phyloP scores from a whole-genome alignment of 352 stramenopile genomes.

The Pythium volutum region DNA sequence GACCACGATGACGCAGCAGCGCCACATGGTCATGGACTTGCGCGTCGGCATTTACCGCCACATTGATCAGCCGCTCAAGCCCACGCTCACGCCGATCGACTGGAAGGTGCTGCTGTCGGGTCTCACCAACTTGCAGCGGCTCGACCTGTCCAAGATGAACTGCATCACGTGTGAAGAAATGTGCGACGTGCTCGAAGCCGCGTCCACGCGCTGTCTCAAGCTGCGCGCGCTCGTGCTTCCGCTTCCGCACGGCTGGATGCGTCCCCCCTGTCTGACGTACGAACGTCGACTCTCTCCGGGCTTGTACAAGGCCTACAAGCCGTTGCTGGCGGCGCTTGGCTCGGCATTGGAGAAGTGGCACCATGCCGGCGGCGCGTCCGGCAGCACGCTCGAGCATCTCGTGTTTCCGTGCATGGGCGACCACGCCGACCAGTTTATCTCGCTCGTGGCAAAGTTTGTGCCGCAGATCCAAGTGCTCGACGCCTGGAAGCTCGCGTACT shows the following conservation, averaged over 20 bases:
- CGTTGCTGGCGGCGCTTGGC: slow-evolving; percentile 29
- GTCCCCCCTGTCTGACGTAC: slow-evolving; percentile 24
- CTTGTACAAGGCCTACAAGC: slow-evolving; percentile 26
- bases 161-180: slow-evolving; percentile 45
- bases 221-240: slow-evolving; percentile 43
- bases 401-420: slow-evolving; percentile 35
- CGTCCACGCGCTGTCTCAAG: slow-evolving; percentile 39
- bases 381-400: slow-evolving; percentile 37
- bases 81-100: slow-evolving; percentile 24
- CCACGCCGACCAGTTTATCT: slow-evolving; percentile 40
- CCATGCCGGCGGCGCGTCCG: slow-evolving; percentile 23
- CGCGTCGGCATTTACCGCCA: slow-evolving; percentile 51
- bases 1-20: slow-evolving; percentile 13
- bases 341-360: slow-evolving; percentile 42
- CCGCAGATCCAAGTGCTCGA: slow-evolving; percentile 55
- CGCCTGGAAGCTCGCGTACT: slow-evolving; percentile 54
- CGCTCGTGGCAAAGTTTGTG: slow-evolving; percentile 36
- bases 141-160: slow-evolving; percentile 51
- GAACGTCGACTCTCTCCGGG: slow-evolving; percentile 17
- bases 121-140: slow-evolving; percentile 43
- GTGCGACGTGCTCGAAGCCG: slow-evolving; percentile 33
- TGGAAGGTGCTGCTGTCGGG: slow-evolving; percentile 35
- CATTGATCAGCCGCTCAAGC: slow-evolving; percentile 29
- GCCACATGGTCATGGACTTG: slow-evolving; percentile 36
- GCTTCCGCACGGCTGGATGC: slow-evolving; percentile 37